Base-by-base conservation (phyloP, 805 yeast species). In the Kluyveromyces aestuarii region DNA sequence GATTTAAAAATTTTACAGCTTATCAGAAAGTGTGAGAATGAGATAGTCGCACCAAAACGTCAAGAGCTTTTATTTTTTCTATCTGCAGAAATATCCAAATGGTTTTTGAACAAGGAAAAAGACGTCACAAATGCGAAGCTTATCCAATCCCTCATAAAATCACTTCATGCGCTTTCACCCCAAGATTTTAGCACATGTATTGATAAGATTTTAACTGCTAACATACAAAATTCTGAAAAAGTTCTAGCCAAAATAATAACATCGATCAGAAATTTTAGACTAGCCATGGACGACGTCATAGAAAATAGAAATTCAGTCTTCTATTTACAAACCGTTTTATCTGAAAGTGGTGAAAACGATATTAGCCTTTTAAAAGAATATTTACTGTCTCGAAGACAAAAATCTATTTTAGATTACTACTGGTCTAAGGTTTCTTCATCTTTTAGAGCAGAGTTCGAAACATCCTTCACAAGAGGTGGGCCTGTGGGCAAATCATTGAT, bases 401-500 rank as follows among this genome's bases (percentile, higher is more conserved):
- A 27, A 2, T 47, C 52, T 8, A 17, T 52, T 5, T 19, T 41
- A 9, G 59, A 56, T 6, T 45, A 61, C 16, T 64, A 51, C 45
- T 64, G 69, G 69, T 49, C 41, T 16, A 55, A 53, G 30, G 52
- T 63, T 7, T 46, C 67, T 6, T 48, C 44, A 7, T 46, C 40
- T 16, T 64, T 62, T 37, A 59, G 59, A 46, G 60, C 55, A 35
- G 67, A 64, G n/a, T 55, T 63, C n/a, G 66, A 64, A 36, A 55
- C 57, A 9, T 58, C 66, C 2, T 56, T 46, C 44, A 62, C 54
- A 33, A 57, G 69, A 50, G 69, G 69, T 40, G 69, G 69, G 1
- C 69, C 69, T 4, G 68, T 64, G 1, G 68, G 69, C 6, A 64
- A 64, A 50, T 50, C 61, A 16, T 39, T 64, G 35, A 41, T 52